Evolutionary conservation across 2,329 filamentous ascomycete genomes (phyloP).

Genomic region (Plectosphaerella plurivora): DNA sequence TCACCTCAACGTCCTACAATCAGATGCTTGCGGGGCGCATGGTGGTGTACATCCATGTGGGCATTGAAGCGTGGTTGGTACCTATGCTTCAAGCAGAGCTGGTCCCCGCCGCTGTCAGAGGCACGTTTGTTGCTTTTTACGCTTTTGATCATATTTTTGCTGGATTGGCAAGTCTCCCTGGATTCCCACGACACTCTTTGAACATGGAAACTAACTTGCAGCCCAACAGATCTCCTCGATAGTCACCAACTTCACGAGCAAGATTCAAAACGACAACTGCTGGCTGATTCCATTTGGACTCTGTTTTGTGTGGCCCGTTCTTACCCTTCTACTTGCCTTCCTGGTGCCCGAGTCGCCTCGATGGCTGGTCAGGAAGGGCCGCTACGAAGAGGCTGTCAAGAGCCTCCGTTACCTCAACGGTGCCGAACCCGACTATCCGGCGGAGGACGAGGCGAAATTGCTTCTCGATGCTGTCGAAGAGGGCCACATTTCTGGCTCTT

Average conservation of each 20-base stretch:
- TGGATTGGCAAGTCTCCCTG: constrained; percentile 1
- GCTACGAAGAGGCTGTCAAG: constrained; percentile 8
- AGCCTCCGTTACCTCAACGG: constrained; percentile 12
- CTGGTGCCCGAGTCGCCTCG: constrained; percentile 20
- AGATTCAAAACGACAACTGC: constrained; percentile 8
- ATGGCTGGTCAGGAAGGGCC: constrained; percentile 18
- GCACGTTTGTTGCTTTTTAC: constrained; percentile 12
- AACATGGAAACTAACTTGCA: too few relatives aligned
- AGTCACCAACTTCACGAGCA: constrained; percentile 14
- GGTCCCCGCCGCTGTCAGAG: constrained; percentile 13
- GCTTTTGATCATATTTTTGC: constrained; percentile 15
- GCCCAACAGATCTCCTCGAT: constrained; percentile 9
- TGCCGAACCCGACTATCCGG: constrained; percentile 8
- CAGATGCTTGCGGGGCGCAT: constrained; percentile 12
- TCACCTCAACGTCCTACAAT: constrained; percentile 7
- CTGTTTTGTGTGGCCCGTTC: constrained; percentile 11
- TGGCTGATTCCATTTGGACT: constrained; percentile 14
- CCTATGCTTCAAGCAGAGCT: constrained; percentile 17
- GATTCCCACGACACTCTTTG: too few relatives aligned
- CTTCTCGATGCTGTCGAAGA: constrained; percentile 9
- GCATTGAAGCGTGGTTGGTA: constrained; percentile 14
- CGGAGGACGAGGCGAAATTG: constrained; percentile 11
- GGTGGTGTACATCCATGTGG: constrained; percentile 14
- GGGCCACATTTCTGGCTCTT: constrained; percentile 4
- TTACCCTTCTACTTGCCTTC: constrained; percentile 9